Base-by-base conservation (phyloP, 2,329 filamentous ascomycete genomes). In the Calonectria leucothoes region DNA sequence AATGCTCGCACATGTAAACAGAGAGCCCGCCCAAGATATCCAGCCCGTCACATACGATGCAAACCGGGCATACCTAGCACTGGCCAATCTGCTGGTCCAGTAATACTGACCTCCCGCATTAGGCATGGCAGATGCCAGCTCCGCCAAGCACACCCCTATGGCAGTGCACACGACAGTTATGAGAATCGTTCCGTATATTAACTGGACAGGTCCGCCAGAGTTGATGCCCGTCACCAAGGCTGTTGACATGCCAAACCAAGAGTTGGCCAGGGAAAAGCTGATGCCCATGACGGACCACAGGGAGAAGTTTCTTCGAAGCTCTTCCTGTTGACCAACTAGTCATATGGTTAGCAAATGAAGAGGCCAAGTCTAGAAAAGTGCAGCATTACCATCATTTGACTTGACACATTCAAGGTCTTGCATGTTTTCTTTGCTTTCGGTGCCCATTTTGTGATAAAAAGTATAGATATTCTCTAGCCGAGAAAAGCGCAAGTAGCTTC, bases 231-330 rank as follows among this genome's bases (percentile, higher is more conserved):
- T 74, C 5, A 63, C 57, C 14, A 72, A 51, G 2, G 69, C 72
- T 2, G 69, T 69, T 1, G 72, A 72, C 11, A 74, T 66, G 2
- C 72, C 72, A 31, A 72, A 69, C 72, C 72, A 74, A 0, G 72
- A 74, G 66, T 72, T 74, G 23, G 72, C 52, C 2, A 74, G 59
- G 1, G 72, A 72, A 35, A 74, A 74, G 42, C 69, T 55, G 42
- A 72, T 63, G 14, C 72, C 72, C 31, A 74, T 39, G 35, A 74
- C 72, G 27, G 72, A 74, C 33, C 59, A 74, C n/a, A 74, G 15
- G n/a, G 69, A 72, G 51, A 72, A 74, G 39, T 72, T 74, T 10
- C 48, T 49, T n/a, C 68, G 52, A 5, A 73, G 64, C 29, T 70
- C 68, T 27, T 33, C 57, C 6, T 55, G 45, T 15, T 70, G 68